Evolutionary conservation across 306 rosid genomes (phyloP).

Genomic region (Acacia confusa): DNA sequence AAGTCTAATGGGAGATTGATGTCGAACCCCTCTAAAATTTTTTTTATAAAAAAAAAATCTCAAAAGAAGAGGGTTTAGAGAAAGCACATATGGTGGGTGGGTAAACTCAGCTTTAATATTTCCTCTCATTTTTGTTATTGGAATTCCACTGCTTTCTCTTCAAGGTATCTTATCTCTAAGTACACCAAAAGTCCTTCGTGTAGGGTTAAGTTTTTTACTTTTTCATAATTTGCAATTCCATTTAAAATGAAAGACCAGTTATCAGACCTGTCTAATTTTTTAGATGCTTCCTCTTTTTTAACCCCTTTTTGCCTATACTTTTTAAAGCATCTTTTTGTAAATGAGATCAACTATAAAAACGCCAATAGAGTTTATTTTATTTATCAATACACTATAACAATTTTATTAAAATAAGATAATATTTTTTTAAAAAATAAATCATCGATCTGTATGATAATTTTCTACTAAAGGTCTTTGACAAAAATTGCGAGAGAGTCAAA

Average conservation of each 20-base stretch:
- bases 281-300: not conserved
- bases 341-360: not conserved
- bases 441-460: not conserved
- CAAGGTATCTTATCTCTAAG: not conserved
- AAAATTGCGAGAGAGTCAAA: not conserved
- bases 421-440: not conserved
- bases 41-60: too few relatives aligned
- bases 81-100: not conserved
- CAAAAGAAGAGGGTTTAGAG: not conserved
- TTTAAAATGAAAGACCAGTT: not conserved
- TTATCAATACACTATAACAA: not conserved
- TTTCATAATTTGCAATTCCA: not conserved
- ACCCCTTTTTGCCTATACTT: not conserved
- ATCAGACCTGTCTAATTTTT: not conserved
- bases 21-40: too few relatives aligned
- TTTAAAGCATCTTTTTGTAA: not conserved
- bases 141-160: constrained; percentile 3
- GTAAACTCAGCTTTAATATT: not conserved
- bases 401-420: not conserved
- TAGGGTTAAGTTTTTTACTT: not conserved
- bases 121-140: not conserved
- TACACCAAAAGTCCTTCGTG: constrained; percentile 1
- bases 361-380: not conserved
- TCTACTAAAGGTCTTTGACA: not conserved
- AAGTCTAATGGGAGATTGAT: too few relatives aligned